Evolutionary conservation across 139 green algal genomes (phyloP), one percentile per base, ranked within the genome.

Genomic region (Closterium sp.): DNA sequence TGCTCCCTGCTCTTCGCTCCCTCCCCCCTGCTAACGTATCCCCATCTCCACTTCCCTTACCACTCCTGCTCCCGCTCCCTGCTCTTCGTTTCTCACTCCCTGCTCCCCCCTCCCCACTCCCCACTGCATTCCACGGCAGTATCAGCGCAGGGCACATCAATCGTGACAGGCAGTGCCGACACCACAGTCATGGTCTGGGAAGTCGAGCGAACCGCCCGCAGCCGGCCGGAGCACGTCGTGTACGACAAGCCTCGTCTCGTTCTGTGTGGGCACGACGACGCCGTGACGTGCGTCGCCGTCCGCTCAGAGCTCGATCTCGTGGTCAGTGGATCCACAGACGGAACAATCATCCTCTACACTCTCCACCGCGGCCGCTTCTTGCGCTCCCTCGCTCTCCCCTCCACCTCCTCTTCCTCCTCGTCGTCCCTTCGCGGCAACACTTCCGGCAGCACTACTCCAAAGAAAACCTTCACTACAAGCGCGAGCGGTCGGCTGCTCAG

Each of bases 131-230:
- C 50, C 50, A 73, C 9, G 4, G 24, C 95, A 5, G 90, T 94
- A 17, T 91, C 88, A 86, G 4, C 42, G 21, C 94, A 94, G 50
- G 94, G 89, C 38, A 30, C 17, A 45, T 87, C 85, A 6, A 88
- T 96, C 21, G 96, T 95, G 22, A 96, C 89, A 29, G 96, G 96
- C 86, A 96, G 93, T 92, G 34, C 91, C 0, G 96, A 97, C 94
- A 97, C 96, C 0, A 97, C 95, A 7, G 70, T 97, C 13, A 96
- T 96, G 31, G 92, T 97, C 13, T 97, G 96, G 96, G 95, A 96
- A 31, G 86, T 38, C 21, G 86, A 89, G 19, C 29, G 32, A 9
- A 34, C 29, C 24, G 89, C 50, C 50, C 62, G 89, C 70, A 28
- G 32, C 31, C 89, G 70, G 31, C 86, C 29, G 86, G 29, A 89